Evolutionary conservation across 441 rosid genomes (phyloP), one percentile per base, ranked within the genome.

Genomic region (Pelargonium citronellum): DNA sequence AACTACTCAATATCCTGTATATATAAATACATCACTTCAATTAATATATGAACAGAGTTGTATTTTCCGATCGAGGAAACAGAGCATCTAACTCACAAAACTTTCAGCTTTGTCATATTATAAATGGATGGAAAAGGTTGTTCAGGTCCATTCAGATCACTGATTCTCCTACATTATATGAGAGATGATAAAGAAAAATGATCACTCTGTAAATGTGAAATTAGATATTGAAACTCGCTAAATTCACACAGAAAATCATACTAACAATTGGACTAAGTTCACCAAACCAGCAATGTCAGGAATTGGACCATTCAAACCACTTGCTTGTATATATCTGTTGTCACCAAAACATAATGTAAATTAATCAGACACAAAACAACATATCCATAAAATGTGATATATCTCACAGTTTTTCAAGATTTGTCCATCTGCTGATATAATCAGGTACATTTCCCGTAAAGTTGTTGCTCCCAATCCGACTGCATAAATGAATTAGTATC

Each of bases 251-350:
- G 10, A 24, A 17, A 61, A 39, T 27, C 19, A 6, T 17, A 9
- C 90, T 73, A 63, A 87, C 92, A 89, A 27, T 63, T 86, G 82
- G 0, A 34, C 73, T 67, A 87, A 67, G 0, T 72, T 73, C n/a
- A 0, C 5, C 17, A 89, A 68, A 73, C 8, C 16, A 71, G 70
- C 5, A 71, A 87, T 80, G 70, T 73, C 68, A 13, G 91, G 89
- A 78, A 89, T 78, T 7, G 89, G 92, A 51, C 96, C 96, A 24
- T 73, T 71, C 69, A 89, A 76, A 60, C 92, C 96, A 61, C 88
- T 86, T 61, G 73, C 95, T 20, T 84, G 86, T 27, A 84, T 76
- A 67, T 24, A 74, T 73, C 95, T 87, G 86, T 51, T 5, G 19
- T 64, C 0, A 15, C 51, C 19, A 24, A 67, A 68, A 53, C 24